Evolutionary conservation across 2,329 filamentous ascomycete genomes (phyloP).

Genomic region (Ilyonectria mors-panacis): DNA sequence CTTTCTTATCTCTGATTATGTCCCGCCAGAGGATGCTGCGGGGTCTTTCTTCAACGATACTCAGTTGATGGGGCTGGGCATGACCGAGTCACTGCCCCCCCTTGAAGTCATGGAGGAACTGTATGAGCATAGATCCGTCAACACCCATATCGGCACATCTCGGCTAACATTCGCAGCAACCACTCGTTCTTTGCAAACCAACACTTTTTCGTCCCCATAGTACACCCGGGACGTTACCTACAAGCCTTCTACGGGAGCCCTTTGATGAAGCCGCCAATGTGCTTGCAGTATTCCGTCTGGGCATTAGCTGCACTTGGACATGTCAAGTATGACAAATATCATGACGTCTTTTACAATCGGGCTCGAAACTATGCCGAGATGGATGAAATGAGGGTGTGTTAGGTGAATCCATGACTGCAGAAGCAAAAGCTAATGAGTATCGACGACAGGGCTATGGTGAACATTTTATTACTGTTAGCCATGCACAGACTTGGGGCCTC

Average conservation of each 20-base stretch:
- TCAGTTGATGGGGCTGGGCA: slow-evolving; percentile 80
- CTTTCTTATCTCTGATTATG: slow-evolving; percentile 34
- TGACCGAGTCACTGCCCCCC: slow-evolving; percentile 86
- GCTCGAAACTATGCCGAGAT: slow-evolving; percentile 86
- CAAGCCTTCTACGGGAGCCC: slow-evolving; percentile 80
- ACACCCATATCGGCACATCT: neutral
- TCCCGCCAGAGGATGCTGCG: slow-evolving; percentile 26
- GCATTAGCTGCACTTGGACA: slow-evolving; percentile 80
- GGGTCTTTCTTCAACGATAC: slow-evolving; percentile 32
- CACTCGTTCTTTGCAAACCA: slow-evolving; percentile 82
- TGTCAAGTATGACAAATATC: slow-evolving; percentile 79
- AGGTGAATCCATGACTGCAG: too few species aligned
- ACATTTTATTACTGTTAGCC: slow-evolving; percentile 81
- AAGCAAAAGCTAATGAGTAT: slow-evolving; percentile 1
- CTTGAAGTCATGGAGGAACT: slow-evolving; percentile 87
- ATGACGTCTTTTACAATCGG: slow-evolving; percentile 85
- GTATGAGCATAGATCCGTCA: slow-evolving; percentile 63
- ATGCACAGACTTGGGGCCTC: slow-evolving; percentile 86
- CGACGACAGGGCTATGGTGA: slow-evolving; percentile 77
- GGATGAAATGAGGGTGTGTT: slow-evolving; percentile 82
- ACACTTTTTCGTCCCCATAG: slow-evolving; percentile 80
- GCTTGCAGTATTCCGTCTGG: slow-evolving; percentile 90
- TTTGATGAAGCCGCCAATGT: slow-evolving; percentile 84
- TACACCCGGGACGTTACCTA: slow-evolving; percentile 83
- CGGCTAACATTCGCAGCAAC: slow-evolving; percentile 65